Evolutionary conservation across 805 yeast species (phyloP), one percentile per base, ranked within the genome.

Genomic region (Teunomyces cretensis): DNA sequence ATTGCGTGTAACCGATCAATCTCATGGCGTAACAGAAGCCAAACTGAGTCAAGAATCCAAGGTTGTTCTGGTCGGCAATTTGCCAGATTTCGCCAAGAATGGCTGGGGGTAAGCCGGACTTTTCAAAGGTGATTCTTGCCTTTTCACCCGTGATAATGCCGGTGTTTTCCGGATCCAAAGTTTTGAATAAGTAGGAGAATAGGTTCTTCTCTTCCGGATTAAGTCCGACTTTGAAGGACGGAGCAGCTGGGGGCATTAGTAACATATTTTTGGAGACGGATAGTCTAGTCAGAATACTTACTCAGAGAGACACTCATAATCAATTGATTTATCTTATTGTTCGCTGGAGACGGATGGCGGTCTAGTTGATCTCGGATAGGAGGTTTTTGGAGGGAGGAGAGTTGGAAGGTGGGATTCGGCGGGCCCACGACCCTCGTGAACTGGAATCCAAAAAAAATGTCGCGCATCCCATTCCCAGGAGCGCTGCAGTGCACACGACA

Each of bases 61-160:
- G 76, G 68, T 89, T 89, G 47, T 81, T 83, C n/a, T 80, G 78
- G 67, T 94, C 99, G n/a, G 96, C 90, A 30, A 86, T 62, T 63
- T 87, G 91, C 99, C 99, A 94, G 51, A 94, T 84, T 65, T 90
- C 94, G 8, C 97, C 96, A 30, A 94, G 73, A 26, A 79, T 69
- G 13, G 83, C 73, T 3, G 95, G 84, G 5, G 94, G 83, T 39
- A 94, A 74, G 1, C 96, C 95, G 2, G 95, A 83, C 47, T 86
- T 86, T 56, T 90, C 96, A 51, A 94, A 82, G 6, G 95, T 74
- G 9, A 88, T 76, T 53, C 94, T 80, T 9, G 96, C 88, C 32
- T 84, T 81, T 31, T 86, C 91, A 30, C 99, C 99, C 3, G 97
- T 86, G 46, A 92, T 86, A 26, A 85, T 75, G 4, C 96, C 96